A percentile compares a stretch with the other conserved stretches of the same genome.
Conservation (phyloP, 2,329 filamentous ascomycete genomes). For the Cercospora sp. region DNA sequence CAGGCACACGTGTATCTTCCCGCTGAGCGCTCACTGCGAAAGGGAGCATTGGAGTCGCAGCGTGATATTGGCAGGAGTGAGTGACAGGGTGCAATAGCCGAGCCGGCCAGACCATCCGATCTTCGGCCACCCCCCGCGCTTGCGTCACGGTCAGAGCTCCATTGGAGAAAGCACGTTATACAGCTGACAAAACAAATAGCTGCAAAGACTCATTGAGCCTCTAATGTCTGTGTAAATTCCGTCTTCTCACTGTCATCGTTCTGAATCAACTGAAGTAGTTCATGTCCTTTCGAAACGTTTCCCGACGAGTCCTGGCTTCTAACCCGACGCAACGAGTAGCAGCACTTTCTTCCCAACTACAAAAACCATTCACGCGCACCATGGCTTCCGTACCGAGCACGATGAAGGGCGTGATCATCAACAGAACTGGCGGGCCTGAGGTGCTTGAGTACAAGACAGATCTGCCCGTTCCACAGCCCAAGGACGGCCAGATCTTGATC, state of each 20-base stretch:
- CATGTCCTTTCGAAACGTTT: constrained; percentile 26
- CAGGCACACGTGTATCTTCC: neutral
- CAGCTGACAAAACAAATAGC: constrained; percentile 5
- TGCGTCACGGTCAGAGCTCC: constrained; percentile 2
- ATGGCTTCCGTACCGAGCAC: constrained; percentile 60
- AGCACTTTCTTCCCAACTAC: constrained; percentile 26
- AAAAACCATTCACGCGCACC: constrained; percentile 17
- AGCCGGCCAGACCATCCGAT: constrained; percentile 1
- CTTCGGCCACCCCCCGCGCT: constrained; percentile 5
- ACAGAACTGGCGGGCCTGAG: constrained; percentile 70
- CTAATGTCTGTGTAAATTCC: neutral
- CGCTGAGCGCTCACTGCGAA: neutral
- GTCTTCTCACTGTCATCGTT: neutral
- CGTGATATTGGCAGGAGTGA: neutral
- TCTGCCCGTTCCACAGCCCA: constrained; percentile 66
- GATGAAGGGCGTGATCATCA: constrained; percentile 73
- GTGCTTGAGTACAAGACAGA: constrained; percentile 71
- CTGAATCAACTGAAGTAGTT: neutral
- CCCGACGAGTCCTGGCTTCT: constrained; percentile 21
- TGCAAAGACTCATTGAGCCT: neutral
- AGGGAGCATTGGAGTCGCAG: neutral
- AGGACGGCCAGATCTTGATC: constrained; percentile 73
- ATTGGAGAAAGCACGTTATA: neutral
- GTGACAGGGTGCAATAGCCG: constrained; percentile 8
- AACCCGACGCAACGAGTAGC: constrained; percentile 29